Conservation (phyloP, 108 stramenopile species). For the Cyclostephanos tholiformis region DNA sequence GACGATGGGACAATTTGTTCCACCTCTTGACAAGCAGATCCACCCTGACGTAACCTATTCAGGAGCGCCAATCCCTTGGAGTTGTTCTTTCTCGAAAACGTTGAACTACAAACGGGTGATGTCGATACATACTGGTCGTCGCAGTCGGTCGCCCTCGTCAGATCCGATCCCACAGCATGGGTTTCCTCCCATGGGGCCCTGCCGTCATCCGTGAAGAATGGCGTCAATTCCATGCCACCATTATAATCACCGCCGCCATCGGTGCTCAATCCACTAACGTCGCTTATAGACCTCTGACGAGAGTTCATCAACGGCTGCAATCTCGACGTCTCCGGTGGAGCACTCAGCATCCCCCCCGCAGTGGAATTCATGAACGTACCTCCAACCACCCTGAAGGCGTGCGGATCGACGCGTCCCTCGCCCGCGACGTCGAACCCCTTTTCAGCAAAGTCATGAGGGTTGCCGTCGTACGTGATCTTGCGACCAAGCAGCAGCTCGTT, state of each 20-base stretch:
- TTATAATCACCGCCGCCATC: constrained; percentile 2
- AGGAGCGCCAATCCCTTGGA: constrained; percentile 60
- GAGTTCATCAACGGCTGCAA: constrained; percentile 14
- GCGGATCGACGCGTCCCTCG: constrained; percentile 67
- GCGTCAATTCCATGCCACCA: constrained; percentile 55
- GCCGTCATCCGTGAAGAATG: constrained; percentile 81
- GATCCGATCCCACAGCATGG: neutral
- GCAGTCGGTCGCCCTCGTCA: neutral
- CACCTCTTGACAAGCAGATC: constrained; percentile 21
- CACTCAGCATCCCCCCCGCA: neutral
- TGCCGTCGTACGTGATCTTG: constrained; percentile 82
- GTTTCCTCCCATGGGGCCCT: constrained; percentile 82
- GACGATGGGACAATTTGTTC: neutral
- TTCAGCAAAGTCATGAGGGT: constrained; percentile 85
- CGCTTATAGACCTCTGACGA: neutral
- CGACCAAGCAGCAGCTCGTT: constrained; percentile 73
- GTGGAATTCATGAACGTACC: constrained; percentile 77
- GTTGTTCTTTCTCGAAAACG: constrained; percentile 16
- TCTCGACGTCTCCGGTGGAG: neutral
- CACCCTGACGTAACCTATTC: constrained; percentile 44
- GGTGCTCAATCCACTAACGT: neutral
- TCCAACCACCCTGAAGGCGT: constrained; percentile 86
- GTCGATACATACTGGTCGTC: constrained; percentile 18
- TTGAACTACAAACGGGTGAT: neutral
- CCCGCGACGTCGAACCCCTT: constrained; percentile 52